Evolutionary conservation across 1,139 yeast genomes (phyloP).

Genomic region (Candida dubliniensis): DNA sequence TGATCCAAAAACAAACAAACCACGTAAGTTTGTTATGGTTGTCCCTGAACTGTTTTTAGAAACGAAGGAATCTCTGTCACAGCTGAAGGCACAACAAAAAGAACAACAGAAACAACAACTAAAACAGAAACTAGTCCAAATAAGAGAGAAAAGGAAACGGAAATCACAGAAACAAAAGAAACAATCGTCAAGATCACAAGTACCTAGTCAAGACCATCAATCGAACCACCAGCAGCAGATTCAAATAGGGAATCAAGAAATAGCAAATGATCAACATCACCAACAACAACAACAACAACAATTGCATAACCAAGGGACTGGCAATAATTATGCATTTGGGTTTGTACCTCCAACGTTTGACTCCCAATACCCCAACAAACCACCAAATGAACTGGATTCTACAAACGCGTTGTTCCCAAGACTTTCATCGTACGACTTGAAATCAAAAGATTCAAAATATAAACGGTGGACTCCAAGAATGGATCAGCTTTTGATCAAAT

Average conservation of each 20-base stretch:
- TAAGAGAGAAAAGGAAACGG: no score
- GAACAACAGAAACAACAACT: slow-evolving; percentile 4
- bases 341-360: not conserved
- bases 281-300: slow-evolving; percentile 15
- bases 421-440: slow-evolving; percentile 32
- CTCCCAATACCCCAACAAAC: not conserved
- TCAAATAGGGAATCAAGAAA: slow-evolving; percentile 3
- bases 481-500: slow-evolving; percentile 38
- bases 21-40: slow-evolving; percentile 5
- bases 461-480: slow-evolving; percentile 43
- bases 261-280: slow-evolving; percentile 15
- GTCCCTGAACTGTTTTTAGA: slow-evolving; percentile 4
- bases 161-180: no score
- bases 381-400: not conserved
- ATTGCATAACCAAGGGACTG: not conserved
- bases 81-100: slow-evolving; percentile 2
- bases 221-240: not conserved
- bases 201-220: not conserved
- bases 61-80: slow-evolving; percentile 1
- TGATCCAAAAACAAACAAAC: not conserved
- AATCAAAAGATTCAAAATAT: slow-evolving; percentile 40
- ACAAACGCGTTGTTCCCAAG: slow-evolving; percentile 12
- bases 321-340: not conserved
- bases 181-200: slow-evolving; percentile 4
- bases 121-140: not conserved